Conservation (phyloP, 306 rosid genomes). For the Alnus glutinosa region DNA sequence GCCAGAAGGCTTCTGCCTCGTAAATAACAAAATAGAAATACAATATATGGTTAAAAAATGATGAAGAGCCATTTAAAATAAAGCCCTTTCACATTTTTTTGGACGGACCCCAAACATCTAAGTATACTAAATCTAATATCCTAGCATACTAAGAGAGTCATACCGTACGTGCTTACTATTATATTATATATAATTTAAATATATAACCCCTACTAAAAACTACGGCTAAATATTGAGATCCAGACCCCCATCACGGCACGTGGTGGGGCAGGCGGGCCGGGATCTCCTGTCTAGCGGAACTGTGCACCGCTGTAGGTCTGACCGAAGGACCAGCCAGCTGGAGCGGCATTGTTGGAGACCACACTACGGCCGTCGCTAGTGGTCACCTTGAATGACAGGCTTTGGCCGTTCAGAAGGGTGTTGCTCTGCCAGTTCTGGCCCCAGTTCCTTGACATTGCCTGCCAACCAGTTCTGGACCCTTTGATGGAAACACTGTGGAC, state of each 20-base stretch:
- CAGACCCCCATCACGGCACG: too few relatives aligned
- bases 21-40: slow-evolving; percentile 30
- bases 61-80: slow-evolving; percentile 67
- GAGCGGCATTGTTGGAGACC: slow-evolving; percentile 73
- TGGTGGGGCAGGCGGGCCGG: too few relatives aligned
- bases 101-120: slow-evolving; percentile 41
- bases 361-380: slow-evolving; percentile 74
- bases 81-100: slow-evolving; percentile 46
- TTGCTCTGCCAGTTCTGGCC: slow-evolving; percentile 99
- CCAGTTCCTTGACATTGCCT: slow-evolving; percentile 96
- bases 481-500: slow-evolving; percentile 68
- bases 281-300: slow-evolving; percentile 44
- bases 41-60: slow-evolving; percentile 27
- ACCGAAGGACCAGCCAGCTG: slow-evolving; percentile 88
- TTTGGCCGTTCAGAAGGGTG: slow-evolving; percentile 79
- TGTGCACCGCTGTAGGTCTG: slow-evolving; percentile 92
- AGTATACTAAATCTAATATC: slow-evolving; percentile 77
- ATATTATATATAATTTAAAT: too few relatives aligned
- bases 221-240: neutral
- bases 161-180: slow-evolving; percentile 14
- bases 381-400: slow-evolving; percentile 86
- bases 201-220: neutral
- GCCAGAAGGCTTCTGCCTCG: slow-evolving; percentile 30
- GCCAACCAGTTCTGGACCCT: slow-evolving; percentile 85
- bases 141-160: slow-evolving; percentile 64